Base-by-base conservation (phyloP, 2,329 filamentous ascomycete genomes). In the Aspergillus sp. region DNA sequence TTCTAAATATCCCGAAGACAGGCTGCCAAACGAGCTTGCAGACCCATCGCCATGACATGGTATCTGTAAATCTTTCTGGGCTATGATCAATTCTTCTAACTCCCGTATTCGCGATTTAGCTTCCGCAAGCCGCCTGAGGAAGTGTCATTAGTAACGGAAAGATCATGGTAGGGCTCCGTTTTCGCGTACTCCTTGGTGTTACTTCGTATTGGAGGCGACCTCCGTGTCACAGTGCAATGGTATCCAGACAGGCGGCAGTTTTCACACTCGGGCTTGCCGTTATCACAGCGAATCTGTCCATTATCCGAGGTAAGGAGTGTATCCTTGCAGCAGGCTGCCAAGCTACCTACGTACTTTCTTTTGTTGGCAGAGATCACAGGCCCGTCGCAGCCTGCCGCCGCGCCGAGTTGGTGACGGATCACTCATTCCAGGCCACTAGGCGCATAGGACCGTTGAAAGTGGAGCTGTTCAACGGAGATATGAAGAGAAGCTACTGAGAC, bases 281-380 rank as follows among this genome's bases (percentile, higher is more conserved):
- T 59, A 44, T 69, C 64, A 54, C 67, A 69, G 34, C 64, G 64
- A 30, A 69, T 69, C 67, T 69, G 44, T 45, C 17, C 13, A 39
- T 11, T 8, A n/a, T 20, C 17, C 18, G n/a, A 20, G 1, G 20
- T 42, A 8, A 53, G 36, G 17, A 8, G 6, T 4, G 48, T 32
- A 17, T 7, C 26, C 26, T 42, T 15, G 12, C 26, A 22, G 9
- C 18, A 17, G 17, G 15, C 13, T 24, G 41, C 24, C 26, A 43
- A 17, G 20, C 17, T n/a, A 24, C 9, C 18, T 13, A 44, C 47
- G 18, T 58, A 67, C 65, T 59, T 65, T 67, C 44, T 56, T 55
- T 13, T 59, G 50, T 12, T 64, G 63, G 41, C 65, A 67, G 45
- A 67, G 45, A 57, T 67, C 62, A 36, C 65, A 67, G 7, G 65